Evolutionary conservation across 2,329 filamentous ascomycete species (phyloP).

Genomic region (Colletotrichum sp.): DNA sequence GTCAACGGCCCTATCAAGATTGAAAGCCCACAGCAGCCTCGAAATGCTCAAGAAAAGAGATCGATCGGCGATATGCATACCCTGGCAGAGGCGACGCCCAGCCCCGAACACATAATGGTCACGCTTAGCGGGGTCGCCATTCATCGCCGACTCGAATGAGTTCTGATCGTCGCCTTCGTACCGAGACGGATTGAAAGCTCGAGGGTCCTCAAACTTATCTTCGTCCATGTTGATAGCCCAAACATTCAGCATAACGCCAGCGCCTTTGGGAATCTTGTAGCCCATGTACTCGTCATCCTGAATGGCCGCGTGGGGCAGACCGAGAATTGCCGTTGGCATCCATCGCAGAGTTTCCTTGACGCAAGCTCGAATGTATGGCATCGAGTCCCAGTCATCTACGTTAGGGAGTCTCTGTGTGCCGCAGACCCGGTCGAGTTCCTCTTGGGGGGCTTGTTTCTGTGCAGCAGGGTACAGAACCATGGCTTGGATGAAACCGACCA

Average conservation of each 20-base stretch:
- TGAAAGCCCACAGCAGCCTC: conserved; percentile 59
- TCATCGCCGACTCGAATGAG: conserved; percentile 7
- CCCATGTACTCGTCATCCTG: conserved; percentile 21
- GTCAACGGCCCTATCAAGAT: conserved; percentile 32
- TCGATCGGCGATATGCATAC: conserved; percentile 55
- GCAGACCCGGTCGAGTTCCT: conserved; percentile 47
- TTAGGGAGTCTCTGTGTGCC: conserved; percentile 45
- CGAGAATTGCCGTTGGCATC: conserved; percentile 45
- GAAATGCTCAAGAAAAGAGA: conserved; percentile 52
- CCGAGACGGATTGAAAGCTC: conserved; percentile 46
- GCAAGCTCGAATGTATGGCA: conserved; percentile 53
- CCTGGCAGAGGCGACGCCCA: conserved; percentile 25
- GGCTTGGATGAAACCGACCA: conserved; percentile 50
- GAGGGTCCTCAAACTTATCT: conserved; percentile 42
- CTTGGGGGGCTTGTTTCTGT: conserved; percentile 43
- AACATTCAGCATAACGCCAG: conserved; percentile 25
- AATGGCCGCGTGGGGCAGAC: conserved; percentile 40
- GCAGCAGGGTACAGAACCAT: conserved; percentile 48
- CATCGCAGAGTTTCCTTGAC: conserved; percentile 53
- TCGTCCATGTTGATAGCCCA: conserved; percentile 53
- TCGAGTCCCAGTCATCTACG: conserved; percentile 43
- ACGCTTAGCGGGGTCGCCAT: conserved; percentile 39
- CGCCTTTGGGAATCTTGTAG: conserved; percentile 15
- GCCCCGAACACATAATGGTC: conserved; percentile 35
- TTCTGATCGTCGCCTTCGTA: conserved; percentile 31